A percentile compares a stretch with the other conserved stretches of the same genome.
phyloP scores from a whole-genome alignment of 225 moss, liverwort and hornwort genomes.

The Antitrichia curtipendula region DNA sequence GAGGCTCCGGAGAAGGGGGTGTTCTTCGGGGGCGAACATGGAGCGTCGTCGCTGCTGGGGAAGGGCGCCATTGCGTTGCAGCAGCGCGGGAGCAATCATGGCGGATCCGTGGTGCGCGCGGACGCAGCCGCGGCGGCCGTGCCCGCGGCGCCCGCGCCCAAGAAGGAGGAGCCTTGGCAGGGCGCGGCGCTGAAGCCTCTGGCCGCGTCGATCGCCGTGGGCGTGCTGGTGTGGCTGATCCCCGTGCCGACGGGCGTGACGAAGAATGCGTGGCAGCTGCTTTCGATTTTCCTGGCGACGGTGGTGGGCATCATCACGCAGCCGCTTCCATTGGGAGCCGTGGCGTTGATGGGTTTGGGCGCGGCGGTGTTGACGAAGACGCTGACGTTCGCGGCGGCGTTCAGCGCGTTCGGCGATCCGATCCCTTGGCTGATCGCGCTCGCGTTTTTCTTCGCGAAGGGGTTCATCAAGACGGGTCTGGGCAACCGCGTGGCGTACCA shows the following conservation, averaged over 20 bases:
- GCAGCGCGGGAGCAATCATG: background rate
- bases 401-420: constrained; percentile 96
- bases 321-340: constrained; percentile 87
- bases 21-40: background rate
- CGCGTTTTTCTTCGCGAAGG: constrained; percentile 97
- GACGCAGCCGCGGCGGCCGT: constrained; percentile 17
- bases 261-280: constrained; percentile 88
- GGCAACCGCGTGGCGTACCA: constrained; percentile 94
- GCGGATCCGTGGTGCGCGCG: constrained; percentile 8
- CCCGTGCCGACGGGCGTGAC: constrained; percentile 78
- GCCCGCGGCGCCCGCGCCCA: constrained; percentile 8
- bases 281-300: constrained; percentile 90
- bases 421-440: constrained; percentile 98
- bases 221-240: constrained; percentile 62
- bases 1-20: background rate
- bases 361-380: constrained; percentile 88
- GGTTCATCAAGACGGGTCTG: constrained; percentile 94
- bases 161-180: constrained; percentile 71
- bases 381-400: constrained; percentile 85
- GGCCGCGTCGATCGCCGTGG: constrained; percentile 64
- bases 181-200: constrained; percentile 76
- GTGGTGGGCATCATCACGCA: constrained; percentile 97
- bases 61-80: background rate
- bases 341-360: constrained; percentile 84
- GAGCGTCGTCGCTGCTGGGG: background rate